phyloP scores from a whole-genome alignment of 805 yeast species.

The Metschnikowia rubicola region DNA sequence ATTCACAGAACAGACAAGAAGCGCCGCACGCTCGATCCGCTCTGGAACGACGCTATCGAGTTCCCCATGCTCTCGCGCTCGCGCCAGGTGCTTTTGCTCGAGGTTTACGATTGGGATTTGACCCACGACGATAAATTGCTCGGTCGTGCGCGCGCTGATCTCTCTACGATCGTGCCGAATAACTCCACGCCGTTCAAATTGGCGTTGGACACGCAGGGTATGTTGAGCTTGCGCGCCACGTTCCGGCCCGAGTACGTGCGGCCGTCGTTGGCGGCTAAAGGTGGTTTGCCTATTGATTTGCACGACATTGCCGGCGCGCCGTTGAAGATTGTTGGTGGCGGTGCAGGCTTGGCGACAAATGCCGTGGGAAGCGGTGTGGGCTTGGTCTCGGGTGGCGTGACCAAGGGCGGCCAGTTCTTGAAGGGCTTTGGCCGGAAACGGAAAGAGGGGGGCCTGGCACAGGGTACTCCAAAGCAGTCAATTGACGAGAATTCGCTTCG shows the following conservation, averaged over 20 bases:
- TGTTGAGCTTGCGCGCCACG: constrained; percentile 47
- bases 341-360: constrained; percentile 42
- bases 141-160: constrained; percentile 51
- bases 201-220: constrained; percentile 63
- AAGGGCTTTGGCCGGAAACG: constrained; percentile 27
- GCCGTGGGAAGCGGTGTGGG: constrained; percentile 46
- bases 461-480: not conserved
- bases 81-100: constrained; percentile 45
- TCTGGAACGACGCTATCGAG: constrained; percentile 66
- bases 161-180: constrained; percentile 46
- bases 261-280: constrained; percentile 47
- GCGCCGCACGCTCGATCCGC: constrained; percentile 67
- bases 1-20: constrained; percentile 57
- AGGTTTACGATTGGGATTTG: constrained; percentile 74
- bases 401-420: constrained; percentile 44
- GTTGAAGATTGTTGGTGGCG: constrained; percentile 41
- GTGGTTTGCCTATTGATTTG: constrained; percentile 41
- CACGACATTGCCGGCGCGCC: constrained; percentile 44
- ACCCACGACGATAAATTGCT: constrained; percentile 64
- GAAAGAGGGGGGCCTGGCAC: constrained; percentile 13
- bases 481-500: constrained; percentile 2
- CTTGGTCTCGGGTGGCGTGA: constrained; percentile 43
- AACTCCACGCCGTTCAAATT: constrained; percentile 45
- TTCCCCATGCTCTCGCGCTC: constrained; percentile 64
- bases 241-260: constrained; percentile 66